Conservation (phyloP, 163 green algal species). For the Scenedesmus sp. region DNA sequence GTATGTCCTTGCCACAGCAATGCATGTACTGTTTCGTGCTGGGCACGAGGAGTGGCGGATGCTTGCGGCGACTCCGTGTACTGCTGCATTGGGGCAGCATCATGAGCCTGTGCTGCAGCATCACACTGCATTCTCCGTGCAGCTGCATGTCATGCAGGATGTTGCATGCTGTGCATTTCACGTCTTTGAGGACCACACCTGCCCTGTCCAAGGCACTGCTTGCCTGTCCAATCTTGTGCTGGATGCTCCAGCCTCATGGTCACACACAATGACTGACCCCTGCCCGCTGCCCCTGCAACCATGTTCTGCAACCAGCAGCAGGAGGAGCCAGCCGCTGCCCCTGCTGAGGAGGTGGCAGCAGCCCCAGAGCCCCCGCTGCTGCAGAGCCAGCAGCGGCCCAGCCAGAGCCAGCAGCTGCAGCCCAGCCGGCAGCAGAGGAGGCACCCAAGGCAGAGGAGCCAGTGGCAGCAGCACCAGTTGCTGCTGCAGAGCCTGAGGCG, state of each 20-base stretch:
- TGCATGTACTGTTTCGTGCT: background rate
- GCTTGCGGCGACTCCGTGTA: too few relatives aligned
- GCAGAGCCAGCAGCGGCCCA: background rate
- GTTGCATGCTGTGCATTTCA: too few relatives aligned
- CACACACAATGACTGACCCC: background rate
- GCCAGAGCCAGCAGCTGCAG: background rate
- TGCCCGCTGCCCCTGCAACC: background rate
- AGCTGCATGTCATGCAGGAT: too few relatives aligned
- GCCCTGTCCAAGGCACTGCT: too few relatives aligned
- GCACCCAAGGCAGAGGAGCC: background rate
- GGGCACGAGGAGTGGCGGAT: too few relatives aligned
- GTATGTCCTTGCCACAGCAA: background rate
- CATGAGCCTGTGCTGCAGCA: too few relatives aligned
- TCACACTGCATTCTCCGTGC: too few relatives aligned
- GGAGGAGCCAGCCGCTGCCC: conserved; percentile 1
- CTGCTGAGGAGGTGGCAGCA: background rate
- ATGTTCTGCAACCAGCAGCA: background rate
- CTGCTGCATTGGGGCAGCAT: too few relatives aligned
- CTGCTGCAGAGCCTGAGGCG: conserved; percentile 8
- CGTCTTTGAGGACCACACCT: too few relatives aligned
- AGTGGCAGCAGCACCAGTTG: background rate
- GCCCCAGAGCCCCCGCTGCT: background rate
- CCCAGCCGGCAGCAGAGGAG: background rate
- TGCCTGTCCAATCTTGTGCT: too few relatives aligned
- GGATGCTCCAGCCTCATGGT: background rate